Evolutionary conservation across 176 grass and related monocot species (phyloP).

Genomic region (Phyllostachys edulis): DNA sequence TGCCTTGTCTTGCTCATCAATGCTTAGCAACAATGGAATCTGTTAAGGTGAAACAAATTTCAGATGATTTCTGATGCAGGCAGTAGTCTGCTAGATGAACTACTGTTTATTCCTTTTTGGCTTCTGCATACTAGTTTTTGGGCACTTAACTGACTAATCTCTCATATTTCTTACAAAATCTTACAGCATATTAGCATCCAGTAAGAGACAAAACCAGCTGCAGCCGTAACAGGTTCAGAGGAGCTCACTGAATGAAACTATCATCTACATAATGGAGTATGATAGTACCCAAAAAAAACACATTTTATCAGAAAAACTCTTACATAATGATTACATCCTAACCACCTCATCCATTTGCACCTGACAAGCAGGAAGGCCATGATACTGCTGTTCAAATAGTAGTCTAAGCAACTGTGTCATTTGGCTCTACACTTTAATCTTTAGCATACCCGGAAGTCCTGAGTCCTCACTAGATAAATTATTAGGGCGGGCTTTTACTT

Average conservation of each 20-base stretch:
- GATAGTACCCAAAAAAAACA: background rate
- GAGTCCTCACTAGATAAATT: conserved; percentile 10
- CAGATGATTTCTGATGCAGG: conserved; percentile 26
- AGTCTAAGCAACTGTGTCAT: background rate
- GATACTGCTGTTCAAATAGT: background rate
- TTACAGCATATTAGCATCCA: conserved; percentile 17
- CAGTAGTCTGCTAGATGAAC: background rate
- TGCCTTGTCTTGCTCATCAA: conserved; percentile 90
- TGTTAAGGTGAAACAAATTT: conserved; percentile 37
- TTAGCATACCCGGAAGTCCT: background rate
- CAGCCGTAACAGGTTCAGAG: background rate
- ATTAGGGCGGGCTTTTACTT: background rate
- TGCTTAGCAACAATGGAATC: conserved; percentile 93
- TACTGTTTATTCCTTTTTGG: conserved; percentile 7
- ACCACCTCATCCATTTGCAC: background rate
- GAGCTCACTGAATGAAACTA: background rate
- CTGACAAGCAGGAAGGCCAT: background rate
- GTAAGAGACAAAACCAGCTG: conserved; percentile 10
- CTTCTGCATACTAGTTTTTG: conserved; percentile 5
- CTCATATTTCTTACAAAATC: conserved; percentile 9
- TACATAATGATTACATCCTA: conserved; percentile 7
- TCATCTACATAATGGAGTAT: background rate
- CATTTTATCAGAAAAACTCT: conserved; percentile 1
- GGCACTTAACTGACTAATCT: conserved; percentile 1
- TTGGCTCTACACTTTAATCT: conserved; percentile 11